Evolutionary conservation across 257 asterid genomes (phyloP).

Genomic region (Datura wrightii): DNA sequence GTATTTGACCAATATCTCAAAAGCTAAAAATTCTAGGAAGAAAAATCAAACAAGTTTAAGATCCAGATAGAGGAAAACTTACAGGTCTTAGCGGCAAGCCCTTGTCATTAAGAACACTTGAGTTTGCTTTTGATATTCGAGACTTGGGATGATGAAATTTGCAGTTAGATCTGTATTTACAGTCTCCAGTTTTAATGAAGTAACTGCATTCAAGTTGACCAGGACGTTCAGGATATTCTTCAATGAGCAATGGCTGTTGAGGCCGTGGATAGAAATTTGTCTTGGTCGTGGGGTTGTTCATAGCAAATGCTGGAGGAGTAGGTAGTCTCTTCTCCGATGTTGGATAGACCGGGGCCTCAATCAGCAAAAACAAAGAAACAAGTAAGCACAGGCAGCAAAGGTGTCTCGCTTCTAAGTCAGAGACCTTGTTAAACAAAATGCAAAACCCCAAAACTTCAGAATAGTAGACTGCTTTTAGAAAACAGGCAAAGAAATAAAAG

Average conservation of each 20-base stretch:
- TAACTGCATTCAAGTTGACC: constrained; percentile 91
- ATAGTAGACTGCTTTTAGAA: not conserved
- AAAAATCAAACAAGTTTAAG: not conserved
- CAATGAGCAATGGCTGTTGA: constrained; percentile 51
- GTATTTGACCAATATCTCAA: not conserved
- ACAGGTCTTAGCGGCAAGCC: constrained; percentile 99
- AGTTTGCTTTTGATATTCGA: constrained; percentile 47
- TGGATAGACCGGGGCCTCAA: constrained; percentile 64
- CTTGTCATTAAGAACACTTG: constrained; percentile 69
- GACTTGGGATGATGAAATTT: constrained; percentile 87
- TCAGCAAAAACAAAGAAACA: constrained; percentile 37
- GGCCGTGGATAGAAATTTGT: constrained; percentile 54
- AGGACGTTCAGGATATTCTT: constrained; percentile 87
- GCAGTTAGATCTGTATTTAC: constrained; percentile 84
- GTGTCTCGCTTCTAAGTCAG: constrained; percentile 1
- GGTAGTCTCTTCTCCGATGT: constrained; percentile 83
- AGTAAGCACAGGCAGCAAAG: constrained; percentile 40
- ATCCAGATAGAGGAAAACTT: constrained; percentile 45
- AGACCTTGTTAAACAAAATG: not conserved
- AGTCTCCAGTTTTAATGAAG: constrained; percentile 86
- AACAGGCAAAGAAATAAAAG: not conserved
- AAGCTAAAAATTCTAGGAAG: not conserved
- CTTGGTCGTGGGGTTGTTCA: constrained; percentile 57
- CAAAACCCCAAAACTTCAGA: not conserved
- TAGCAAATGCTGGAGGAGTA: constrained; percentile 87